A percentile compares a stretch with the other conserved stretches of the same genome.
Evolutionary conservation across 306 rosid species (phyloP).

Genomic region (Neltuma alba): DNA sequence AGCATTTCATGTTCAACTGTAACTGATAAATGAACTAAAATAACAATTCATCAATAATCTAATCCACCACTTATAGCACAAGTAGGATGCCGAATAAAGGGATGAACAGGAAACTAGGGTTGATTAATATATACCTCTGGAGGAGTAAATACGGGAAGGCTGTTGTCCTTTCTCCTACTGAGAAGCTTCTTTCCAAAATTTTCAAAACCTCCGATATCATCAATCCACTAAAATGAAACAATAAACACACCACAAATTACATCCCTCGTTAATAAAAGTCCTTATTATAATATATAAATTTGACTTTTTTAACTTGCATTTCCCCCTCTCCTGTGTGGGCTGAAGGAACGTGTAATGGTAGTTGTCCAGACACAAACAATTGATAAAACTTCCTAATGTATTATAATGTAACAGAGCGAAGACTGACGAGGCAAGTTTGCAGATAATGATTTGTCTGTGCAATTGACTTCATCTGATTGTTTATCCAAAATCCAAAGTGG

Average conservation of each 20-base stretch:
- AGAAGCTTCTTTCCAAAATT: constrained; percentile 70
- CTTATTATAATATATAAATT: constrained; percentile 3
- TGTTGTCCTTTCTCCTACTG: constrained; percentile 60
- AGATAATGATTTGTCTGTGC: constrained; percentile 6
- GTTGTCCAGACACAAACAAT: constrained; percentile 12
- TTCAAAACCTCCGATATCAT: constrained; percentile 86
- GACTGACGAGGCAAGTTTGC: constrained; percentile 2
- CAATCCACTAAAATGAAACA: constrained; percentile 72
- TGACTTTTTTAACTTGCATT: constrained; percentile 21
- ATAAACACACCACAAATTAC: constrained; percentile 28
- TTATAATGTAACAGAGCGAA: not conserved
- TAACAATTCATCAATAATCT: not conserved
- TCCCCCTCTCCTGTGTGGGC: constrained; percentile 4
- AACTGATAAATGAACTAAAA: constrained; percentile 16
- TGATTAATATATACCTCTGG: constrained; percentile 69
- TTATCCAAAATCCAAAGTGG: not conserved
- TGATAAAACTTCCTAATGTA: constrained; percentile 3
- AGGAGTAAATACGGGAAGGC: constrained; percentile 82
- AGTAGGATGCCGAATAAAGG: constrained; percentile 18
- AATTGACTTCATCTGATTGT: constrained; percentile 25
- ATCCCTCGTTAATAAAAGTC: constrained; percentile 24
- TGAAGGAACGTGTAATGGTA: constrained; percentile 1
- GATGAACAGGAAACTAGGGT: constrained; percentile 16
- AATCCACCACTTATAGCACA: not conserved
- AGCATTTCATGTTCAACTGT: not conserved